phyloP scores from a whole-genome alignment of 1,284 basidiomycete species.

The Trichosporon sp. region DNA sequence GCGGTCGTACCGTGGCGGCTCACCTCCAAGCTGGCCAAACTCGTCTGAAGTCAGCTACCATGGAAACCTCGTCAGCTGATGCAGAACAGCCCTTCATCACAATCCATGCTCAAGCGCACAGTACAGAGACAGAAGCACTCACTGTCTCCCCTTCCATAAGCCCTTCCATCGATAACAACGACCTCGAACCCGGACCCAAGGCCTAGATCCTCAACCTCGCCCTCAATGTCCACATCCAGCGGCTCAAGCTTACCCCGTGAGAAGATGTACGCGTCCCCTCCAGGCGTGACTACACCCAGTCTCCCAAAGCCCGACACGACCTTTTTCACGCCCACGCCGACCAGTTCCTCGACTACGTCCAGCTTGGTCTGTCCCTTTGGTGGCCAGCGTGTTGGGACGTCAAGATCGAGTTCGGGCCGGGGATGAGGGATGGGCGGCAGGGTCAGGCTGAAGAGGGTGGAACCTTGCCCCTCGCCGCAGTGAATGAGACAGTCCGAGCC shows the following conservation, averaged over 20 bases:
- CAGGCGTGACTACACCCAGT: constrained; percentile 24
- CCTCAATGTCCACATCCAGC: constrained; percentile 10
- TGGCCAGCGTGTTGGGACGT: no score
- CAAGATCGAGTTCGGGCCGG: no score
- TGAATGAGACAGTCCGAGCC: neutral
- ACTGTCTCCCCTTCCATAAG: constrained; percentile 35
- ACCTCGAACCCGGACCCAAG: constrained; percentile 34
- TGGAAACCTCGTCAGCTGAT: no score
- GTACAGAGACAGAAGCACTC: constrained; percentile 12
- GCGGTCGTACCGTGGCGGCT: neutral
- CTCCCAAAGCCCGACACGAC: constrained; percentile 24
- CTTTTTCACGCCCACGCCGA: constrained; percentile 24
- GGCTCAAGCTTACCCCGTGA: neutral
- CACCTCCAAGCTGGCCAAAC: constrained; percentile 32
- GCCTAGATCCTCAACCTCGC: constrained; percentile 10
- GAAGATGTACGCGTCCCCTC: constrained; percentile 30
- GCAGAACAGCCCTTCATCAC: no score
- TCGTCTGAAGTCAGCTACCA: constrained; percentile 30
- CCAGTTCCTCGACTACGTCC: constrained; percentile 26
- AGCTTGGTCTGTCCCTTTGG: neutral
- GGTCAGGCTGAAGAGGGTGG: neutral
- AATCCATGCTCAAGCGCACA: neutral
- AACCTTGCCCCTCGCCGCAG: neutral
- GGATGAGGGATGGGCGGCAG: no score
- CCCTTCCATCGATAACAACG: constrained; percentile 20